Conservation (phyloP, 2,329 filamentous ascomycete genomes). For the Clarireedia monteithiana region DNA sequence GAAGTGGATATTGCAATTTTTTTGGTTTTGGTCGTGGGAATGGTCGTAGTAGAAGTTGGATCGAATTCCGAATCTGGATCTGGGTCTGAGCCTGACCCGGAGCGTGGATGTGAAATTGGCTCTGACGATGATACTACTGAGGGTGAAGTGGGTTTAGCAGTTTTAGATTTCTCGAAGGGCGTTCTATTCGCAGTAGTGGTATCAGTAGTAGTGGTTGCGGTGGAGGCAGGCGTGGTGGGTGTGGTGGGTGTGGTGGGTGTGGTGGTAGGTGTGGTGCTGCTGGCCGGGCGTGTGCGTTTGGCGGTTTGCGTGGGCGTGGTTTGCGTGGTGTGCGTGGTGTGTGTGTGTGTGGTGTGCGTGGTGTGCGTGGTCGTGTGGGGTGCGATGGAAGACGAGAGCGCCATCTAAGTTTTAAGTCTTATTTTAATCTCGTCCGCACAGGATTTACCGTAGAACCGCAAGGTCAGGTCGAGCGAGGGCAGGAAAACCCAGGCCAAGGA, state of each 20-base stretch:
- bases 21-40: background rate
- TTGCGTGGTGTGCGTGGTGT: too few relatives aligned
- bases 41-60: background rate
- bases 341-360: background rate
- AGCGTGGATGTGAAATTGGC: background rate
- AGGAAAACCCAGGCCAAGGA: too few relatives aligned
- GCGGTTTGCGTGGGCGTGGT: background rate
- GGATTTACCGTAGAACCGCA: background rate
- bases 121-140: background rate
- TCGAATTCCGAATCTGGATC: background rate
- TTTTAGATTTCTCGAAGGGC: background rate
- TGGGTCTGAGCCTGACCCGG: background rate
- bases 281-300: background rate
- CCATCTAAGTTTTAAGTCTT: constrained; percentile 9
- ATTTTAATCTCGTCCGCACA: background rate
- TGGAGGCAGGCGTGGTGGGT: background rate
- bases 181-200: background rate
- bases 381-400: constrained; percentile 7
- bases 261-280: background rate
- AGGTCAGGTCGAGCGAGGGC: too few relatives aligned
- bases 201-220: background rate
- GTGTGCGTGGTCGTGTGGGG: constrained; percentile 7
- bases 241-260: background rate
- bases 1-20: background rate
- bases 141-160: background rate